These are phyloP conservation scores for Metarhizium rileyi DNA, from an alignment of 2,329 filamentous ascomycete species.

Conservation along the genomic window DNA sequence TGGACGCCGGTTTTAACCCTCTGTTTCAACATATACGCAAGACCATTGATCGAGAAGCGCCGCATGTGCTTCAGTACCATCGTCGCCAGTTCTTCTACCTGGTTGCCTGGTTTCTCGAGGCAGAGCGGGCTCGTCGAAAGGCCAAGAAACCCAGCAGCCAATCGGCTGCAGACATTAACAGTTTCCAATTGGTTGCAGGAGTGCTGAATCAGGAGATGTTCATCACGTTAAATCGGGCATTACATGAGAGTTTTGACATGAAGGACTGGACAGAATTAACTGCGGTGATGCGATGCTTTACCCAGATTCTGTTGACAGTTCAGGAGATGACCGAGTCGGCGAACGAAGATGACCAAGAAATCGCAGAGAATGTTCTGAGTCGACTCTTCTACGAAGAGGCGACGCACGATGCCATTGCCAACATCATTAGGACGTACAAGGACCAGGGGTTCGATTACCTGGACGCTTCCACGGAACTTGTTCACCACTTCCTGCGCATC, in stretches of 20 bases:
- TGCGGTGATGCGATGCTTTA: constrained; percentile 87
- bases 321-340: constrained; percentile 82
- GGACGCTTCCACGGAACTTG: constrained; percentile 81
- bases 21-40: constrained; percentile 77
- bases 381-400: constrained; percentile 98
- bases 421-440: constrained; percentile 77
- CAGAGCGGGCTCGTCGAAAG: constrained; percentile 64
- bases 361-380: constrained; percentile 92
- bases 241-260: constrained; percentile 68
- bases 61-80: constrained; percentile 69
- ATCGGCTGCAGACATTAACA: constrained; percentile 46
- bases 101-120: constrained; percentile 84
- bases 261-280: constrained; percentile 84
- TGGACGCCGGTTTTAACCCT: constrained; percentile 93
- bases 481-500: constrained; percentile 85
- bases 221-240: constrained; percentile 72
- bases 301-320: constrained; percentile 83
- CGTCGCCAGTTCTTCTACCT: constrained; percentile 85
- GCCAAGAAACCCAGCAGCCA: constrained; percentile 45
- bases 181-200: constrained; percentile 77
- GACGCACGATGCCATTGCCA: constrained; percentile 78
- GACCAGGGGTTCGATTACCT: constrained; percentile 91
- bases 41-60: constrained; percentile 80
- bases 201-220: constrained; percentile 95
- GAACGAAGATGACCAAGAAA: constrained; percentile 90